Conservation (phyloP, 2,329 filamentous ascomycete genomes). For the Diplodia corticola region DNA sequence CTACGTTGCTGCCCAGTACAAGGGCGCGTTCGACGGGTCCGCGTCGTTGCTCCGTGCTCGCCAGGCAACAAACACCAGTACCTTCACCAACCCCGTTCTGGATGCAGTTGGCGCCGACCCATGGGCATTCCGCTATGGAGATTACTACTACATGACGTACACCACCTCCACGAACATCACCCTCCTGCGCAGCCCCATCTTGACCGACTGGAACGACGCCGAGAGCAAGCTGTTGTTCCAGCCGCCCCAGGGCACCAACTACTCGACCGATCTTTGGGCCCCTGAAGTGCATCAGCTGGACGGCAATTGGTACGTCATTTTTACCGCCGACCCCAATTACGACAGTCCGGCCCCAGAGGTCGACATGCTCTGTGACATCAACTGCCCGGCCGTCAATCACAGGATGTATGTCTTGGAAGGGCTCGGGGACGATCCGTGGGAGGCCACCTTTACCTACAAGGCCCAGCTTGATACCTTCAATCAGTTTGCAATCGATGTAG, state of each 20-base stretch:
- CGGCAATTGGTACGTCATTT: conserved; percentile 54
- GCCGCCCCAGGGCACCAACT: conserved; percentile 44
- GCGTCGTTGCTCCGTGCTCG: not conserved
- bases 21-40: conserved; percentile 5
- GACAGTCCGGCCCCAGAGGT: conserved; percentile 50
- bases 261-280: conserved; percentile 53
- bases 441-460: conserved; percentile 47
- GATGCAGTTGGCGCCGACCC: conserved; percentile 47
- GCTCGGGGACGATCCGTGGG: conserved; percentile 47
- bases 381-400: conserved; percentile 53
- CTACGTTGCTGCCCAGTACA: conserved; percentile 20
- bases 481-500: conserved; percentile 57
- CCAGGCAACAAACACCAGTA: conserved; percentile 26
- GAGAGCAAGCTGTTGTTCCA: conserved; percentile 47
- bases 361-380: conserved; percentile 52
- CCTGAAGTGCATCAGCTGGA: conserved; percentile 52
- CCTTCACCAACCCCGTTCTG: conserved; percentile 50
- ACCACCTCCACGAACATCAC: conserved; percentile 48
- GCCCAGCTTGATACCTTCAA: conserved; percentile 52
- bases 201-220: conserved; percentile 49
- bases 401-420: conserved; percentile 52
- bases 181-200: conserved; percentile 42
- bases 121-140: conserved; percentile 12
- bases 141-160: conserved; percentile 41
- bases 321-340: conserved; percentile 51